Evolutionary conservation across 2,329 filamentous ascomycete species (phyloP).

Genomic region (Paecilomyces niveus): DNA sequence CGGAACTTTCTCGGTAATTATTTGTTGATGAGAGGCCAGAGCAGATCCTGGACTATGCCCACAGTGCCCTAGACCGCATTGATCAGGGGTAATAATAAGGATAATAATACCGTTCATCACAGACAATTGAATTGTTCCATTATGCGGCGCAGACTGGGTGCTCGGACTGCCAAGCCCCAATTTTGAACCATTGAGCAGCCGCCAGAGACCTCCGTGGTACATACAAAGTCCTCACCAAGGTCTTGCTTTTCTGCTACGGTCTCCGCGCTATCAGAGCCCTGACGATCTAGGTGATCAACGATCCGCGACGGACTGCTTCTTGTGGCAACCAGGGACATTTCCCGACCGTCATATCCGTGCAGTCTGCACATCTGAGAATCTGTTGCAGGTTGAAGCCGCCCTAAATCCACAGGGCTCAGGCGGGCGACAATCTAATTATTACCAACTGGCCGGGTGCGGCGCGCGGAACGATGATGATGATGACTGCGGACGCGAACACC

Average conservation of each 20-base stretch:
- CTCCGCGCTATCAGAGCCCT: neutral
- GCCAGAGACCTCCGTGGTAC: neutral
- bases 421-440: neutral
- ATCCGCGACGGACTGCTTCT: neutral
- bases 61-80: neutral
- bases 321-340: neutral
- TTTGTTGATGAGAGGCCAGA: neutral
- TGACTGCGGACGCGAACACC: neutral
- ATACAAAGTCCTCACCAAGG: neutral
- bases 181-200: neutral
- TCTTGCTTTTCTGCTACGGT: neutral
- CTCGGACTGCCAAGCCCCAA: neutral
- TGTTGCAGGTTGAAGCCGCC: neutral
- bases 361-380: neutral
- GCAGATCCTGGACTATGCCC: neutral
- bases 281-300: neutral
- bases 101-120: neutral
- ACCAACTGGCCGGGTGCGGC: neutral
- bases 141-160: neutral
- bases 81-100: neutral
- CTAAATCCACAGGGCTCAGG: neutral
- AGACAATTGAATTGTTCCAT: neutral
- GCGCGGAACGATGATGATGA: neutral
- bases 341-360: neutral
- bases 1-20: neutral